phyloP scores from a whole-genome alignment of 352 stramenopile genomes.

The Phytopythium oedochilum region DNA sequence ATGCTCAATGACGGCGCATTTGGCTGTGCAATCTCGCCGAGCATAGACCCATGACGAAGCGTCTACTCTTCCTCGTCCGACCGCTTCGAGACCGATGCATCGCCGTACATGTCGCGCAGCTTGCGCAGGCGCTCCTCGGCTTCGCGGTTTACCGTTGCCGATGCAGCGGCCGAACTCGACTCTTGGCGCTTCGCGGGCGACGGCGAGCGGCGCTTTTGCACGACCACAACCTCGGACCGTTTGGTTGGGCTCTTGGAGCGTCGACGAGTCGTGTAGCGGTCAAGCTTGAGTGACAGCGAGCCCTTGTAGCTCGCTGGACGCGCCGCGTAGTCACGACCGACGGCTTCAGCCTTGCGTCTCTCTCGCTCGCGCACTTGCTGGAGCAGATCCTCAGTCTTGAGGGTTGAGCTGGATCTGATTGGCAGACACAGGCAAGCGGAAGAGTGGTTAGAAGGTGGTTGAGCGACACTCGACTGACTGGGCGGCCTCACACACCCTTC shows the following conservation, averaged over 20 bases:
- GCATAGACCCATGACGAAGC: no score
- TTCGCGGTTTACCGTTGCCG: slow-evolving; percentile 19
- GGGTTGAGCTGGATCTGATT: slow-evolving; percentile 8
- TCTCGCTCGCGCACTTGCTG: slow-evolving; percentile 91
- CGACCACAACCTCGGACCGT: slow-evolving; percentile 41
- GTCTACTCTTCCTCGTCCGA: slow-evolving; percentile 7
- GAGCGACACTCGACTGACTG: background rate
- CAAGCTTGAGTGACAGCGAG: slow-evolving; percentile 88
- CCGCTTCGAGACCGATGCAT: slow-evolving; percentile 41
- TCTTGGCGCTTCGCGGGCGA: slow-evolving; percentile 16
- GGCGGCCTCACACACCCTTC: slow-evolving; percentile 10
- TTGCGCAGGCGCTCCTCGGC: slow-evolving; percentile 64
- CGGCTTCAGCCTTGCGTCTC: slow-evolving; percentile 84
- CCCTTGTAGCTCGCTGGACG: slow-evolving; percentile 91
- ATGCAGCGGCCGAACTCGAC: background rate
- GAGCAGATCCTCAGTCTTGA: slow-evolving; percentile 79
- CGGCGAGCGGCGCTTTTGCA: slow-evolving; percentile 20
- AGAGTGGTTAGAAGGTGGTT: background rate
- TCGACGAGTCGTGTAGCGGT: slow-evolving; percentile 80
- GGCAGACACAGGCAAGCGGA: background rate
- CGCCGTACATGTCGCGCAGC: slow-evolving; percentile 76
- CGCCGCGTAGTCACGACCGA: slow-evolving; percentile 89
- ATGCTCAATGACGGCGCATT: background rate
- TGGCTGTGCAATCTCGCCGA: no score
- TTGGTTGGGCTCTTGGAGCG: slow-evolving; percentile 64